Evolutionary conservation across 305 asterid species (phyloP), one percentile per base, ranked within the genome.

Genomic region (Andrographis paniculata): DNA sequence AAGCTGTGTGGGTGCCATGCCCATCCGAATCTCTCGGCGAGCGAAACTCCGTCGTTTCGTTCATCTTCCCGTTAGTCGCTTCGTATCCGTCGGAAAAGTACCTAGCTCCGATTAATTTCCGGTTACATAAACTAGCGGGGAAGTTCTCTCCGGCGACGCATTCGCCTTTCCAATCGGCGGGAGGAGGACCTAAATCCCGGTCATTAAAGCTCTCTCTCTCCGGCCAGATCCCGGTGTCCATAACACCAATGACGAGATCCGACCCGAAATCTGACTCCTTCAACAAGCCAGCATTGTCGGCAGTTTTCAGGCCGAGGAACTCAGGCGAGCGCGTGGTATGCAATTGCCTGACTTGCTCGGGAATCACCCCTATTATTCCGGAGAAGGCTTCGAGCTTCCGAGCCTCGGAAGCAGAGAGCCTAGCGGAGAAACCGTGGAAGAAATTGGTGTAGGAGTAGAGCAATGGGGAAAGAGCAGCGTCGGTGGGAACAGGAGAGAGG

Each of bases 201-300:
- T 88, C 97, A 15, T 71, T 54, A 14, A 88, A 88, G 64, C 95
- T 84, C 45, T 62, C 69, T 14, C 93, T 69, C 73, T 88, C 95
- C 3, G 95, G 97, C 97, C 95, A 88, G 74, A 88, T 81, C 82
- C 97, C 95, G 33, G 97, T 81, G 58, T 88, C 97, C 45, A 88
- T 54, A 0, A 84, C 92, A 1, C 81, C 97, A 9, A 88, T 74
- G 0, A 88, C 95, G 20, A 88, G 84, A 78, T 87, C 94, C 56
- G 97, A 78, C 37, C 97, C 97, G 40, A 61, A 87, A 63, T 82
- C 94, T 12, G 93, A 70, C 55, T 84, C 95, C 52, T 62, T 75
- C 24, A 81, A 45, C 63, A 79, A 48, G 17, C 95, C 94, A 6
- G 91, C 84, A 19, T 55, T 73, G 23, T 70, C 84, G 2, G 65